A percentile compares a stretch with the other conserved stretches of the same genome.
phyloP scores from a whole-genome alignment of 2,329 filamentous ascomycete genomes.

The Xylaria sp. region DNA sequence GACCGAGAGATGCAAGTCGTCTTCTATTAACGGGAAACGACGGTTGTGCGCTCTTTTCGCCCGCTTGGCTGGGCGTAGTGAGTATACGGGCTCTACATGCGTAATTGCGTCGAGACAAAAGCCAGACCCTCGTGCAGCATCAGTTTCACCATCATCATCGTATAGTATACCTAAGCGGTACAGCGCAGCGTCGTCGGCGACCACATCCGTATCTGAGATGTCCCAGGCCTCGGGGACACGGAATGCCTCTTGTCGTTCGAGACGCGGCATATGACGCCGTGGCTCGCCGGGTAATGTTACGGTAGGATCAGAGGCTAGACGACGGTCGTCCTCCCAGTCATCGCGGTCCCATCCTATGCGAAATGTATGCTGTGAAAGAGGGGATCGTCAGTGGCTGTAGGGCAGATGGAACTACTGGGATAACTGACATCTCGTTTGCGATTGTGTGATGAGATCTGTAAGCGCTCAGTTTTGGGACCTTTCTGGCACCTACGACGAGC shows the following conservation, averaged over 20 bases:
- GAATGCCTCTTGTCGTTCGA: conserved; percentile 40
- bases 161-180: conserved; percentile 39
- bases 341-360: conserved; percentile 18
- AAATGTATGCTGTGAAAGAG: background rate
- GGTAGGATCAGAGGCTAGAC: conserved; percentile 22
- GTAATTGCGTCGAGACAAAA: conserved; percentile 36
- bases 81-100: conserved; percentile 35
- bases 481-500: conserved; percentile 1
- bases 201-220: conserved; percentile 27
- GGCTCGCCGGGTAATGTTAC: conserved; percentile 31
- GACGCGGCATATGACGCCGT: conserved; percentile 26
- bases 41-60: conserved; percentile 16
- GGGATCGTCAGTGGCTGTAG: background rate
- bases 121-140: conserved; percentile 26
- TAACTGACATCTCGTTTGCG: conserved; percentile 14
- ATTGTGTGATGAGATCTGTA: background rate
- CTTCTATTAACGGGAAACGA: background rate
- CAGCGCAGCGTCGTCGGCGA: conserved; percentile 35
- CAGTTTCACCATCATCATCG: conserved; percentile 35
- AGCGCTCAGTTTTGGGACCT: conserved; percentile 1
- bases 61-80: conserved; percentile 34
- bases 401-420: background rate
- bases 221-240: conserved; percentile 26
- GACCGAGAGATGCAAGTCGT: conserved; percentile 15
- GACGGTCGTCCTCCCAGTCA: conserved; percentile 21